phyloP scores from a whole-genome alignment of 768 basidiomycete species.

The Suillus brevipes region DNA sequence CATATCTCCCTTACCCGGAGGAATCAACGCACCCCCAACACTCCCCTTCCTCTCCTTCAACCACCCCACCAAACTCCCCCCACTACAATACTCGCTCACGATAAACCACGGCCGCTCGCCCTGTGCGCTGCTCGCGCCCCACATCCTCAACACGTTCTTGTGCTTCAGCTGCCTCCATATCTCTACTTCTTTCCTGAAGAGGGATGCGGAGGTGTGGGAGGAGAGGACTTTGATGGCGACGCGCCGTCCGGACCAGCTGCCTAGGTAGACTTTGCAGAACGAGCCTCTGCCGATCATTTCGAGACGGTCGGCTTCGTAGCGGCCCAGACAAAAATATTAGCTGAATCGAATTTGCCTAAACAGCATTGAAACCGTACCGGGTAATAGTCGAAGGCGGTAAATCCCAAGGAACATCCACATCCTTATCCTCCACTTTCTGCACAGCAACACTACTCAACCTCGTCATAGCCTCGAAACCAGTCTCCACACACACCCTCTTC shows the following conservation, averaged over 20 bases:
- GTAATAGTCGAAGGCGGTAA: constrained; percentile 81
- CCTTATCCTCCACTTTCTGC: constrained; percentile 14
- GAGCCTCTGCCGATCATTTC: constrained; percentile 69
- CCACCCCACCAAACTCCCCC: constrained; percentile 35
- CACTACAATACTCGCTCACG: not conserved
- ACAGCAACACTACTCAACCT: constrained; percentile 47
- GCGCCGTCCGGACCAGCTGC: constrained; percentile 62
- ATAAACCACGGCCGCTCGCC: constrained; percentile 10
- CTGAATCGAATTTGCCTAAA: constrained; percentile 2
- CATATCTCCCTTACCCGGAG: not conserved
- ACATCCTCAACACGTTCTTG: constrained; percentile 15
- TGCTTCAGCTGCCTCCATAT: constrained; percentile 16
- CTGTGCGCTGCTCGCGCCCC: constrained; percentile 17
- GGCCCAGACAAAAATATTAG: constrained; percentile 21
- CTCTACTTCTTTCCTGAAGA: constrained; percentile 53
- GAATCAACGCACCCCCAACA: constrained; percentile 3
- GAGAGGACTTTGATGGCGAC: constrained; percentile 78
- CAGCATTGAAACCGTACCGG: constrained; percentile 34
- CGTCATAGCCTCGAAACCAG: constrained; percentile 68
- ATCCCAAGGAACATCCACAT: constrained; percentile 22
- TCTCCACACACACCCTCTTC: constrained; percentile 70
- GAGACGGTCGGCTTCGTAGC: constrained; percentile 75
- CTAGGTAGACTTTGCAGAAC: constrained; percentile 77
- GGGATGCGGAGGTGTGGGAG: constrained; percentile 54
- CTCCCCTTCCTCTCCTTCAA: constrained; percentile 42